A percentile compares a stretch with the other conserved stretches of the same genome.
Evolutionary conservation across 345 rosid genomes (phyloP).

Genomic region (Triadica sebifera): DNA sequence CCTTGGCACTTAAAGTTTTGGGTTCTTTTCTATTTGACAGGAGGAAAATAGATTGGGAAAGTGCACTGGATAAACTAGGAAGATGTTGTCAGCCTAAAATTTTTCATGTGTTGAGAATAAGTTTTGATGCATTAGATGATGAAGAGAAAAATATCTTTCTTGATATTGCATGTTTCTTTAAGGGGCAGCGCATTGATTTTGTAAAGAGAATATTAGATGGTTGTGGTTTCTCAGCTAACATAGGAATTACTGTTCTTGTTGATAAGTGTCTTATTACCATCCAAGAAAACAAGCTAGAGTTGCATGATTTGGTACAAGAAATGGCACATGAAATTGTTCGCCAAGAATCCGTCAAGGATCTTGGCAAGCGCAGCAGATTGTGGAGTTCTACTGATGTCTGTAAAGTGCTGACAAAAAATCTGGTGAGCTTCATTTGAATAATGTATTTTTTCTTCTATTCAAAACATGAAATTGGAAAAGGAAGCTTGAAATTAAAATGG

Average conservation of each 20-base stretch:
- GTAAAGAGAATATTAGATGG: not conserved
- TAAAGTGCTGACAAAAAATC: not conserved
- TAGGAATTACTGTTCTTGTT: not conserved
- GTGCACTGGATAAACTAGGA: not conserved
- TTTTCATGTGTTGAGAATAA: not conserved
- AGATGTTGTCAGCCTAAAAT: not conserved
- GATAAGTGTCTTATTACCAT: not conserved
- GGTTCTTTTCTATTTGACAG: not conserved
- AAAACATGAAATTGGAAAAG: not conserved
- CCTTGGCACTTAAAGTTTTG: conserved; percentile 4
- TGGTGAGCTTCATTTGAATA: not conserved
- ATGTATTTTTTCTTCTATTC: not conserved
- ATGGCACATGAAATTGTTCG: conserved; percentile 7
- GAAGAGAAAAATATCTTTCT: conserved; percentile 2
- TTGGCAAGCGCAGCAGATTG: conserved; percentile 1
- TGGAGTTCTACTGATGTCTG: not conserved
- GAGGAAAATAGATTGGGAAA: not conserved
- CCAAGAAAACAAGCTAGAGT: not conserved
- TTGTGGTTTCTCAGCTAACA: not conserved
- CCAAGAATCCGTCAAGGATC: not conserved
- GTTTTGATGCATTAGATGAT: not conserved
- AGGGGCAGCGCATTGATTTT: not conserved
- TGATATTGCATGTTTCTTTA: conserved; percentile 7
- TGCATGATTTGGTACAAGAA: not conserved
- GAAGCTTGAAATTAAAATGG: not conserved